phyloP scores from a whole-genome alignment of 2,329 filamentous ascomycete genomes.

The Microascus cirrosus region DNA sequence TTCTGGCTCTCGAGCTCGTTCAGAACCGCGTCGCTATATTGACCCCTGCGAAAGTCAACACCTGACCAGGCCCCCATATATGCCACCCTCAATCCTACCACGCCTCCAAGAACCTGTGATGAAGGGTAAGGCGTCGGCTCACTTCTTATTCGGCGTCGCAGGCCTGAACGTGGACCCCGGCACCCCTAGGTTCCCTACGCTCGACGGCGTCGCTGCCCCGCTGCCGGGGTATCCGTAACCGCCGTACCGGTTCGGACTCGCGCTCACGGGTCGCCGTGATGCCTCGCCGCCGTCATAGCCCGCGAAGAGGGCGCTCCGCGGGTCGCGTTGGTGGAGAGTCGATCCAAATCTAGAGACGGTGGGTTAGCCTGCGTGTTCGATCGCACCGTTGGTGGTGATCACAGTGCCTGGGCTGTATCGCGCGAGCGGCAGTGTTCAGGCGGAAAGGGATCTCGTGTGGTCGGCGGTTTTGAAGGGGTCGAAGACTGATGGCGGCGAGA shows the following conservation, averaged over 20 bases:
- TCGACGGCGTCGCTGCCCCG: constrained; percentile 7
- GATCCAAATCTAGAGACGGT: constrained; percentile 48
- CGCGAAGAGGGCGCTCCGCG: constrained; percentile 63
- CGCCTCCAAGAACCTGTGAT: neutral
- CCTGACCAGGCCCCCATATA: neutral
- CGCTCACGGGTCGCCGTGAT: constrained; percentile 28
- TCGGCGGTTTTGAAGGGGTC: too few species aligned
- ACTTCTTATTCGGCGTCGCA: constrained; percentile 63
- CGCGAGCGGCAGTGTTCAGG: neutral
- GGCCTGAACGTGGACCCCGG: constrained; percentile 38
- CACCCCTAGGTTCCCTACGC: constrained; percentile 11
- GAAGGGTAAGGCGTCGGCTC: constrained; percentile 11
- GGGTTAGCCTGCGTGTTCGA: neutral
- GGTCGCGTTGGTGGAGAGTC: constrained; percentile 62
- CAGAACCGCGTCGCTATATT: constrained; percentile 86
- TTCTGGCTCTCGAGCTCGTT: constrained; percentile 95
- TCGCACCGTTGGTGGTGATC: neutral
- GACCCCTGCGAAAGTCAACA: constrained; percentile 45
- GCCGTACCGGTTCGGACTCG: constrained; percentile 29
- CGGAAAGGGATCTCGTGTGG: too few species aligned
- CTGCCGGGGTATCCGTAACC: constrained; percentile 32
- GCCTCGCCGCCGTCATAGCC: constrained; percentile 49
- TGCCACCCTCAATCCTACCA: neutral
- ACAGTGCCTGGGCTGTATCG: neutral
- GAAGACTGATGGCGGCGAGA: too few species aligned